Evolutionary conservation across 441 rosid species (phyloP).

Genomic region (Corymbia calophylla): DNA sequence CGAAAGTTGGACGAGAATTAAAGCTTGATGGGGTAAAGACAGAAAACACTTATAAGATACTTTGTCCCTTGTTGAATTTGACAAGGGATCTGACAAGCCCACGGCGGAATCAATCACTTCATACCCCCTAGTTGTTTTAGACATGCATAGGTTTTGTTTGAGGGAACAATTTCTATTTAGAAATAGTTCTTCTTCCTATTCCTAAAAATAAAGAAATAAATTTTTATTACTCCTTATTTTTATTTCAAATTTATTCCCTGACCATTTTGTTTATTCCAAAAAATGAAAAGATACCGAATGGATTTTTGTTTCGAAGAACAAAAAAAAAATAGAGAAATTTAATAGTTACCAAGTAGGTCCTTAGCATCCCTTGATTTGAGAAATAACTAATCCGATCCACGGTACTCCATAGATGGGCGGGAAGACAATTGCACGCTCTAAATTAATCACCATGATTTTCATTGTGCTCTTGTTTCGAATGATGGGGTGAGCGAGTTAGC

Average conservation of each 20-base stretch:
- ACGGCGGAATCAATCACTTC: background rate
- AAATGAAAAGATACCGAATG: too few species aligned
- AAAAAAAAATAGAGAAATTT: too few species aligned
- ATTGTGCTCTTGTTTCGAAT: background rate
- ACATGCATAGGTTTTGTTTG: fast-evolving
- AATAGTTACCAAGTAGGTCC: too few species aligned
- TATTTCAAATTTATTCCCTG: too few species aligned
- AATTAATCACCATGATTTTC: background rate
- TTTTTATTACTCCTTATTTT: too few species aligned
- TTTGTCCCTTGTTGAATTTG: background rate
- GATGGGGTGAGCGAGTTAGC: background rate
- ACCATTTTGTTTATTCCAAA: too few species aligned
- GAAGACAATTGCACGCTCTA: background rate
- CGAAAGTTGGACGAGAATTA: background rate
- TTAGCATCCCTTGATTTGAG: fast-evolving
- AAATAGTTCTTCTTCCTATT: too few species aligned
- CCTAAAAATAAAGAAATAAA: too few species aligned
- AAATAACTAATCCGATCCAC: background rate
- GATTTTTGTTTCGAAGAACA: too few species aligned
- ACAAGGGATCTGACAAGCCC: background rate
- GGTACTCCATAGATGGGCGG: background rate
- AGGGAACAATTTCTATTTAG: too few species aligned
- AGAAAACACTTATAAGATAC: background rate
- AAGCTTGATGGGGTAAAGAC: background rate
- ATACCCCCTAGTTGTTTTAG: background rate